phyloP scores from a whole-genome alignment of 2,329 filamentous ascomycete genomes.

The Amphichorda felina region DNA sequence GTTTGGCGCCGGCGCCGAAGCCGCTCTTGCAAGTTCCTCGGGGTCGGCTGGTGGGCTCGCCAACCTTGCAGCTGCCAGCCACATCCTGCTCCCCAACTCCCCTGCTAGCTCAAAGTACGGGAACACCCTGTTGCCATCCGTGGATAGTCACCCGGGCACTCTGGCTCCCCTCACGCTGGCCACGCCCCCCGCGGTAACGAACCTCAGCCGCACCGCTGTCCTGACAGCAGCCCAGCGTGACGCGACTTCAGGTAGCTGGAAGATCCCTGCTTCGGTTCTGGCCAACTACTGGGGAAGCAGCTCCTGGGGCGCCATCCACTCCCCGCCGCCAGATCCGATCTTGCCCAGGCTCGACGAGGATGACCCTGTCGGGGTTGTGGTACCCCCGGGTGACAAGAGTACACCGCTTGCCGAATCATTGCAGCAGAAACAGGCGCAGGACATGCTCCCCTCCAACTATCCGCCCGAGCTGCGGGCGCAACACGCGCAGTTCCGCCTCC shows the following conservation, averaged over 20 bases:
- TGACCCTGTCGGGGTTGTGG: conserved; percentile 27
- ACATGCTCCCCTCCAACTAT: conserved; percentile 63
- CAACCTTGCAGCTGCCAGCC: conserved; percentile 74
- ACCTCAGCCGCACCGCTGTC: conserved; percentile 76
- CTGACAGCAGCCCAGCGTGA: conserved; percentile 67
- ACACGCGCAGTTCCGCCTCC: conserved; percentile 82
- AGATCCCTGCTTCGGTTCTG: conserved; percentile 73
- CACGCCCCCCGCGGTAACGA: conserved; percentile 73
- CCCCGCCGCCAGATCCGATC: conserved; percentile 14
- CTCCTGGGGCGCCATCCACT: conserved; percentile 46
- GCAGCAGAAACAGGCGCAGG: conserved; percentile 22
- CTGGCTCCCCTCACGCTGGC: conserved; percentile 76
- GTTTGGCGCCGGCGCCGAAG: conserved; percentile 33
- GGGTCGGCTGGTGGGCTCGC: conserved; percentile 57
- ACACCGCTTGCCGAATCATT: conserved; percentile 15
- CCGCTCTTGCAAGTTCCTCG: conserved; percentile 23
- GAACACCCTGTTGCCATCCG: conserved; percentile 19
- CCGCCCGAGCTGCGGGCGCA: conserved; percentile 74
- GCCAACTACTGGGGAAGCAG: conserved; percentile 91
- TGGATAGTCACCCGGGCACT: conserved; percentile 42
- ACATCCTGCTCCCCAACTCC: conserved; percentile 55
- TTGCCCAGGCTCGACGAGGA: conserved; percentile 22
- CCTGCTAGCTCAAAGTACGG: conserved; percentile 16
- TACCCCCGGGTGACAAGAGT: conserved; percentile 15
- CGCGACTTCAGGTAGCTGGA: conserved; percentile 53